Evolutionary conservation across 192 early-diverging fungal genomes (phyloP).

Genomic region (Umbelopsis isabellina): DNA sequence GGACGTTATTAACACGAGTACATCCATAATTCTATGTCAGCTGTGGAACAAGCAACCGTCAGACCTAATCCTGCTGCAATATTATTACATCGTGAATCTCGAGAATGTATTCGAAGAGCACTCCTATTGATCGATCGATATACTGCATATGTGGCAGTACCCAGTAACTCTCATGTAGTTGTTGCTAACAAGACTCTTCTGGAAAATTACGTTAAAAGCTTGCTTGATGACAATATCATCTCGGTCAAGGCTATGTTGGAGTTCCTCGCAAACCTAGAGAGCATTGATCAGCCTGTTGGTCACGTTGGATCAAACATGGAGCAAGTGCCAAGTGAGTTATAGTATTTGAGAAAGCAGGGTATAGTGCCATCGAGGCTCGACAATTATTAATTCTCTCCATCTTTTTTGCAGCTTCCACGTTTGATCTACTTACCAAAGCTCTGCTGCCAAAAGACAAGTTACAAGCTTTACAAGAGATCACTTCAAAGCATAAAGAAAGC

Average conservation of each 20-base stretch:
- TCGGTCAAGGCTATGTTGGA: constrained; percentile 26
- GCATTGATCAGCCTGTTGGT: background rate
- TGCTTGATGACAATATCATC: constrained; percentile 25
- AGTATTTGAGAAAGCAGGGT: background rate
- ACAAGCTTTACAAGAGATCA: constrained; percentile 8
- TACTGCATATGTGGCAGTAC: constrained; percentile 8
- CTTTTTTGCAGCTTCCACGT: background rate
- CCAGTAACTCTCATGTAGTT: constrained; percentile 6
- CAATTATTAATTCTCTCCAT: background rate
- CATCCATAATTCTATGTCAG: background rate
- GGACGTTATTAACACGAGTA: background rate
- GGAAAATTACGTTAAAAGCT: constrained; percentile 13
- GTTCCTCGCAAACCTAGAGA: constrained; percentile 29
- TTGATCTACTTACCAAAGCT: constrained; percentile 4
- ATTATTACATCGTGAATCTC: constrained; percentile 30
- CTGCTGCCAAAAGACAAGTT: constrained; percentile 2
- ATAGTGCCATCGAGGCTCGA: background rate
- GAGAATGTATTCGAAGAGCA: constrained; percentile 23
- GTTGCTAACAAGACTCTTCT: constrained; percentile 26
- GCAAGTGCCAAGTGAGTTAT: background rate
- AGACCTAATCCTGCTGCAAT: constrained; percentile 29
- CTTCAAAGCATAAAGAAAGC: background rate
- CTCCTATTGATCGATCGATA: constrained; percentile 32
- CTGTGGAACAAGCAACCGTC: constrained; percentile 17
- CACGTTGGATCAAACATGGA: background rate